Evolutionary conservation across 257 asterid species (phyloP), one percentile per base, ranked within the genome.

Genomic region (Solanum acaule): DNA sequence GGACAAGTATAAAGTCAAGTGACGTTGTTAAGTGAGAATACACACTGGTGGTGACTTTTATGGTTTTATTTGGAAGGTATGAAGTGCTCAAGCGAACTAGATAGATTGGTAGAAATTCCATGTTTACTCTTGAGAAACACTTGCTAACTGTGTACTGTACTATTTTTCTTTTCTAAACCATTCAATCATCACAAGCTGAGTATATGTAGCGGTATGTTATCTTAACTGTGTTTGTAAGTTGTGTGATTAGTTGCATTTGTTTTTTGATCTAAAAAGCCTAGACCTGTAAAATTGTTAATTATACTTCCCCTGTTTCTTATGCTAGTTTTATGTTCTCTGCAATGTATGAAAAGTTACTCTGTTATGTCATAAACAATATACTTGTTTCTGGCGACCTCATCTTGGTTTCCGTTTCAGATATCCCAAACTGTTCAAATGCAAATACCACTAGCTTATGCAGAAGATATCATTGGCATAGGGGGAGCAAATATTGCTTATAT

Each of bases 381-480:
- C 86, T 82, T 20, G 16, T 49, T 14, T 20, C 38, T 31, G 31
- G 44, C 1, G 71, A 52, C 68, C 70, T 82, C 65, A 82, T 29
- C 46, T 49, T 82, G 70, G 37, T 82, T 82, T 82, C 61, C 31
- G 7, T 82, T 82, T 31, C 86, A 82, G 86, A 82, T 82, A 29
- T 82, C 86, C 8, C 86, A 82, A 33, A 82, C 70, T 52, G 86
- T 82, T 82, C 86, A 82, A 71, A 94, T 95, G 98, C 98, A 95
- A 91, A 92, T 96, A 88, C 98, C 99, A 42, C 94, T 96, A 18
- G 86, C 91, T 34, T 96, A 92, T 91, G 99, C 98, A 34, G 99
- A 96, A 92, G 99, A 95, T 88, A 94, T 96, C 87, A 95, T 96
- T 56, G 99, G 99, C 79, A 92, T 93, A 83, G 94, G 91, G 37